Base-by-base conservation (phyloP, 2,329 filamentous ascomycete species). In the Ceratocystis cacaofunesta region DNA sequence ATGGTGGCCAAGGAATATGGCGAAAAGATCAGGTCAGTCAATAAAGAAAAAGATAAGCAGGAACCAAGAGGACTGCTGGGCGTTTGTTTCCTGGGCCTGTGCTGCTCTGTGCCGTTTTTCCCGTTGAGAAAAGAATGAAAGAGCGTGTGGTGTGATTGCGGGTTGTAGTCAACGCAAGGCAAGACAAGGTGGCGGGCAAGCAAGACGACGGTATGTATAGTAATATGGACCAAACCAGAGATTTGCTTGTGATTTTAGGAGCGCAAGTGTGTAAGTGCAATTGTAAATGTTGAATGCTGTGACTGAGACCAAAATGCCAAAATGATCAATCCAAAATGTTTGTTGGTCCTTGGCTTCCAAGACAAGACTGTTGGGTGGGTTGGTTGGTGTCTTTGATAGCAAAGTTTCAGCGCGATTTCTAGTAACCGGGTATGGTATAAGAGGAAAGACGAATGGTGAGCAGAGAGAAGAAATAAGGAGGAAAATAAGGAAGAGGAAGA, bases 71-170 rank as follows among this genome's bases (percentile, higher is more conserved):
- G 12, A 36, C 17, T 36, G 55, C 36, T 41, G 36, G 36, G 36
- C 10, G 36, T 41, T 58, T 58, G 28, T 58, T 58, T 58, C 55
- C 36, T 58, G 55, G 55, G 55, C 55, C 55, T 58, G 55, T 58
- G 55, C 55, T 58, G 28, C 28, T 36, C 36, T 41, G 36, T 41
- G 10, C 36, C 10, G 36, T 41, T 41, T 41, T 41, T 41, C 36
- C 36, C 8, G 55, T 36, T 58, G 55, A 58, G 55, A 58, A 58
- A 58, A 36, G 55, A 58, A 25, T 58, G 12, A 52, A 19, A 52
- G 48, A 36, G 55, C 28, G 30, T 58, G 28, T 58, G 55, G 55
- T 58, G 30, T 58, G 55, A 58, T 58, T 32, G 55, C 28, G 17
- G 55, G 28, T 19, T 30, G 30, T 57, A 6, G 52, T 30, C 36